These are phyloP conservation scores for Pleomassaria siparia DNA, from an alignment of 2,329 filamentous ascomycete species.

Conservation along the genomic window DNA sequence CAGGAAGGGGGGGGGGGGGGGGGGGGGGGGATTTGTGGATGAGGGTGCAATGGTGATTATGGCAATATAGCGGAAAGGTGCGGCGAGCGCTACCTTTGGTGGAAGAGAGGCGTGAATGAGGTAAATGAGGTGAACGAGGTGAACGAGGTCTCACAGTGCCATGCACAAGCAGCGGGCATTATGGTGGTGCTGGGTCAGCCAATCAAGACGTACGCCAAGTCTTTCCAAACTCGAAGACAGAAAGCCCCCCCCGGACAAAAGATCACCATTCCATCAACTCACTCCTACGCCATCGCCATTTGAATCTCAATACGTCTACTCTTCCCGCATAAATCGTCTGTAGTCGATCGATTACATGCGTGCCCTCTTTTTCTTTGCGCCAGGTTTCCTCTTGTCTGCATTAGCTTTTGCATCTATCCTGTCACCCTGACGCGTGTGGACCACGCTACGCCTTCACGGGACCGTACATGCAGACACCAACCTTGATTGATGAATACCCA, in stretches of 20 bases:
- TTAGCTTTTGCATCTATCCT: constrained; percentile 18
- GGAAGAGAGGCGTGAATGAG: too few species aligned
- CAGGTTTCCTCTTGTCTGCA: constrained; percentile 6
- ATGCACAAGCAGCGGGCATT: constrained; percentile 14
- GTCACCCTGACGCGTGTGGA: constrained; percentile 36
- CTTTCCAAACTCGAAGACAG: constrained; percentile 2
- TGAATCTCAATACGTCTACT: background rate
- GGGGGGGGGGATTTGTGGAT: too few species aligned
- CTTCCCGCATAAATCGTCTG: background rate
- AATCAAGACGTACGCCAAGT: constrained; percentile 22
- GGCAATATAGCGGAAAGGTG: too few species aligned
- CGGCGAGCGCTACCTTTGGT: background rate
- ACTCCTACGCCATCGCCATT: constrained; percentile 4
- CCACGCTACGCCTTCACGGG: constrained; percentile 38
- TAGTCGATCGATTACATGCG: background rate
- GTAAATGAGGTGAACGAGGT: background rate
- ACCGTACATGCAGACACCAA: constrained; percentile 25
- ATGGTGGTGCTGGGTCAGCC: background rate
- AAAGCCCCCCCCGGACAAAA: constrained; percentile 32
- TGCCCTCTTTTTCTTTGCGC: constrained; percentile 15
- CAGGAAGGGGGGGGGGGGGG: too few species aligned
- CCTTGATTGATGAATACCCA: constrained; percentile 17
- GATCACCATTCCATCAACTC: constrained; percentile 33
- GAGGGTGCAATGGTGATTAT: background rate
- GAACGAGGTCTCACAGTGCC: constrained; percentile 2